These are phyloP conservation scores for Epichloe coenophiala DNA, from an alignment of 2,329 filamentous ascomycete genomes.

Conservation along the genomic window DNA sequence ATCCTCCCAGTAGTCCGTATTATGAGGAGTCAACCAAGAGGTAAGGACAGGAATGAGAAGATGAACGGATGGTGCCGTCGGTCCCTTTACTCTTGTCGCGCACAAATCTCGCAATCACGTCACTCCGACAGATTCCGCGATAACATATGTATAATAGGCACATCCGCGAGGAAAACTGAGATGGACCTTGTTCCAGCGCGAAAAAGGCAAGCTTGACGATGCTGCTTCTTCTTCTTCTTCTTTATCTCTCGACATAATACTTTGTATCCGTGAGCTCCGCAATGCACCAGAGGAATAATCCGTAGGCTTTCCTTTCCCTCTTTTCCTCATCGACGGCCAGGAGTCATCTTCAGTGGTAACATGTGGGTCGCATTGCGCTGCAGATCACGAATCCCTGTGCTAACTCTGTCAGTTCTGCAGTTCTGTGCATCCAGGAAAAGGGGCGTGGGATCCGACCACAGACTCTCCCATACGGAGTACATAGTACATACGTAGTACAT, in stretches of 20 bases:
- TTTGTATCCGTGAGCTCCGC: neutral
- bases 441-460: neutral
- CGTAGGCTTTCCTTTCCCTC: neutral
- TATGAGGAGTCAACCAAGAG: neutral
- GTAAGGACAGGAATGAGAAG: too few relatives aligned
- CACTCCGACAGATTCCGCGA: neutral
- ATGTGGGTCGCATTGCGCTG: conserved; percentile 1
- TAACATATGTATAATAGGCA: neutral
- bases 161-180: neutral
- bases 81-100: too few relatives aligned
- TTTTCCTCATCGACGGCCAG: neutral
- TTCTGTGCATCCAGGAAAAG: neutral
- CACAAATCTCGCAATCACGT: neutral
- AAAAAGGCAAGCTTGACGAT: neutral
- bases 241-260: neutral
- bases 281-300: too few relatives aligned
- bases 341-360: neutral
- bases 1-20: neutral
- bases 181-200: neutral
- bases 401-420: neutral
- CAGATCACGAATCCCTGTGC: conserved; percentile 1
- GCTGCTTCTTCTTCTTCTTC: neutral
- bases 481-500: too few relatives aligned
- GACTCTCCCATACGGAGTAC: too few relatives aligned
- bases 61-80: neutral